These are phyloP conservation scores for Daucus carota DNA, from an alignment of 129 eudicot species.

Conservation along the genomic window DH1_v3.0 NC_030381.2:53684501-53685000, in stretches of 20 bases:
- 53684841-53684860: not conserved
- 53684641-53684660: too few relatives aligned
- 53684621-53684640: too few relatives aligned
- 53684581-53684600: too few relatives aligned
- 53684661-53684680: too few relatives aligned
- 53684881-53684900: conserved; percentile 17
- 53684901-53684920: conserved; percentile 23
- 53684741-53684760: not conserved
- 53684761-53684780: not conserved
- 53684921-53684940: conserved; percentile 80
- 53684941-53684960: conserved; percentile 70
- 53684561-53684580: too few relatives aligned
- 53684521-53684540: too few relatives aligned
- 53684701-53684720: too few relatives aligned
- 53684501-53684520: not conserved
- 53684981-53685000: conserved; percentile 59
- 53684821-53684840: not conserved
- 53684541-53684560: too few relatives aligned
- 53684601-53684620: too few relatives aligned
- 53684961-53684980: conserved; percentile 64
- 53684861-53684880: not conserved
- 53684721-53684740: not conserved
- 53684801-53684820: not conserved
- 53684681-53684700: too few relatives aligned
- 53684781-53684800: not conserved